These are phyloP conservation scores for Cucumis hystrix DNA, from an alignment of 306 rosid genomes.

Conservation along the genomic window DNA sequence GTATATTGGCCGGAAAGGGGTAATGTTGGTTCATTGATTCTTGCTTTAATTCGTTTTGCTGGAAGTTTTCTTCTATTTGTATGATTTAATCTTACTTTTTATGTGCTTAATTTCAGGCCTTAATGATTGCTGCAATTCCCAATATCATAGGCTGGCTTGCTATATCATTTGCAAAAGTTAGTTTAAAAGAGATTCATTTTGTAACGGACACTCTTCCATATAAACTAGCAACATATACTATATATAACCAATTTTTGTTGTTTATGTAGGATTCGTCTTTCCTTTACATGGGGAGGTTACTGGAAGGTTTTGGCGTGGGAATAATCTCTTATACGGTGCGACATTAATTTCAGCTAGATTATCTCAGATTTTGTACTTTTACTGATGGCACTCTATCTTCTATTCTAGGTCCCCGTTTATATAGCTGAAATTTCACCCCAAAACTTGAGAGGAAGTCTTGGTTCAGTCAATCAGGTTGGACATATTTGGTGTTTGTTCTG, in stretches of 20 bases:
- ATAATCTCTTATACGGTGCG: conserved; percentile 79
- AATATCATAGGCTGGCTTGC: conserved; percentile 83
- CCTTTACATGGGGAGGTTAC: conserved; percentile 90
- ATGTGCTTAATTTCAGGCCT: conserved; percentile 52
- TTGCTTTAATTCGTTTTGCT: background rate
- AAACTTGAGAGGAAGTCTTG: conserved; percentile 71
- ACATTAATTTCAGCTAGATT: background rate
- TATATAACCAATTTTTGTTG: background rate
- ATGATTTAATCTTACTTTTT: conserved; percentile 5
- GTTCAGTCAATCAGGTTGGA: conserved; percentile 80
- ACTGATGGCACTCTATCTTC: conserved; percentile 4
- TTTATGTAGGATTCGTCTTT: conserved; percentile 67
- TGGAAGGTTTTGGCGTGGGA: conserved; percentile 99
- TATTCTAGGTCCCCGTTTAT: conserved; percentile 70
- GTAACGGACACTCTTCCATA: background rate
- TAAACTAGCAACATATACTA: conserved; percentile 3
- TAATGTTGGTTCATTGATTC: conserved; percentile 11
- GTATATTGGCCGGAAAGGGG: conserved; percentile 95
- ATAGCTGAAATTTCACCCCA: conserved; percentile 96
- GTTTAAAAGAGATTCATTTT: conserved; percentile 13
- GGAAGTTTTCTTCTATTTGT: conserved; percentile 1
- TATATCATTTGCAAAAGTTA: conserved; percentile 81
- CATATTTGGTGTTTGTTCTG: conserved; percentile 1
- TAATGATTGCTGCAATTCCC: conserved; percentile 87
- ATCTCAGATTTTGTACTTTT: conserved; percentile 10